A percentile compares a stretch with the other conserved stretches of the same genome.
Conservation (phyloP, 148 eudicot genomes). For the Amaranthus palmeri region DNA sequence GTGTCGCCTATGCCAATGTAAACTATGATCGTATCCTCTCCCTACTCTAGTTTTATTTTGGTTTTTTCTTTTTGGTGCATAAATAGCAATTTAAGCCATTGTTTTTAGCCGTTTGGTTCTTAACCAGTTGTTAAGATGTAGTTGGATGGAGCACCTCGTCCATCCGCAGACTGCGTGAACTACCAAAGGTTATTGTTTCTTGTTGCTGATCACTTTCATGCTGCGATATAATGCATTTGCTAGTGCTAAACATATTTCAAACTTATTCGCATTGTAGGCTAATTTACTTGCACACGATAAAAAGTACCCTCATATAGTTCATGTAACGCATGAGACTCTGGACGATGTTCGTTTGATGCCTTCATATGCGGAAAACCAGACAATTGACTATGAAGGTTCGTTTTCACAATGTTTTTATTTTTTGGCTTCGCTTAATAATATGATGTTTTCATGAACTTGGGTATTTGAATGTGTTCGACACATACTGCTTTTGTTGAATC, state of each 20-base stretch:
- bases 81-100: not conserved
- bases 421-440: not conserved
- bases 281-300: conserved; percentile 51
- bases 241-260: not conserved
- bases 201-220: not conserved
- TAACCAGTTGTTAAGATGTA: conserved; percentile 51
- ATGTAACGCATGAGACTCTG: conserved; percentile 37
- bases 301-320: conserved; percentile 75
- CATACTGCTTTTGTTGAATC: not conserved
- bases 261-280: conserved; percentile 33
- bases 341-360: conserved; percentile 24
- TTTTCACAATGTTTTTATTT: conserved; percentile 8
- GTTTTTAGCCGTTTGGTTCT: conserved; percentile 17
- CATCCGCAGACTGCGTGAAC: conserved; percentile 76
- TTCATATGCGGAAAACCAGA: conserved; percentile 31
- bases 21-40: conserved; percentile 80
- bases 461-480: not conserved
- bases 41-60: not conserved
- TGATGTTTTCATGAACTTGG: not conserved
- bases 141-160: conserved; percentile 98
- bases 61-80: not conserved
- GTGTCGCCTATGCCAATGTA: conserved; percentile 87
- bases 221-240: not conserved
- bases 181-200: conserved; percentile 49
- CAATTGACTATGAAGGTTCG: conserved; percentile 69